phyloP scores from a whole-genome alignment of 371 early-diverging fungal species.

The Zopfochytrium polystomum region DNA sequence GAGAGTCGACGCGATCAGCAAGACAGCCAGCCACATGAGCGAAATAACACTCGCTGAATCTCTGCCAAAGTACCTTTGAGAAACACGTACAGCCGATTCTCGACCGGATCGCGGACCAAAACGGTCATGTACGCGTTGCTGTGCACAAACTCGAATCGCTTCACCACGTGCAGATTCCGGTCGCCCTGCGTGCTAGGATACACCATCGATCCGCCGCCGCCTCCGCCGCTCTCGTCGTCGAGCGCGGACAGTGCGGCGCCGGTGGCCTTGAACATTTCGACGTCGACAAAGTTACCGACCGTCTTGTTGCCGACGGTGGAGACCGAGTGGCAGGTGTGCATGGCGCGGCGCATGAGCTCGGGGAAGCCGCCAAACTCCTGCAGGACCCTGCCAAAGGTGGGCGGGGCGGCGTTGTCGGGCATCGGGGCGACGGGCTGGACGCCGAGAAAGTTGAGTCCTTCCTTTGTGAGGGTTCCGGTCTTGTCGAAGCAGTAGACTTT shows the following conservation, averaged over 20 bases:
- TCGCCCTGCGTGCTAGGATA: slow-evolving; percentile 20
- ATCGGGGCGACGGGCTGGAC: slow-evolving; percentile 32
- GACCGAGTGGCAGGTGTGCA: slow-evolving; percentile 82
- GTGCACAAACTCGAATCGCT: slow-evolving; percentile 84
- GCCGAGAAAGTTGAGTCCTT: slow-evolving; percentile 67
- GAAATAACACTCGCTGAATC: slow-evolving; percentile 49
- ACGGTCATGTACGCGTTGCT: slow-evolving; percentile 82
- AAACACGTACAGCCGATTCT: slow-evolving; percentile 57
- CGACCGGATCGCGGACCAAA: slow-evolving; percentile 51
- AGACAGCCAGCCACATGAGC: too few species aligned
- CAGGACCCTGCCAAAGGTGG: slow-evolving; percentile 33
- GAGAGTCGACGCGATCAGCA: not conserved
- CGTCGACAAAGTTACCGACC: slow-evolving; percentile 90
- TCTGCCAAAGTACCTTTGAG: slow-evolving; percentile 74
- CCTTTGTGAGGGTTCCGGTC: slow-evolving; percentile 74
- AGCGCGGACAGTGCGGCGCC: slow-evolving; percentile 41
- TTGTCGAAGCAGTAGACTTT: slow-evolving; percentile 94
- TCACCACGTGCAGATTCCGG: slow-evolving; percentile 41
- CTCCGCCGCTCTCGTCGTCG: slow-evolving; percentile 2
- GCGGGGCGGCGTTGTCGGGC: slow-evolving; percentile 6
- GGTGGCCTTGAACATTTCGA: slow-evolving; percentile 84
- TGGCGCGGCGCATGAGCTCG: slow-evolving; percentile 54
- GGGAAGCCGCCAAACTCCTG: slow-evolving; percentile 39
- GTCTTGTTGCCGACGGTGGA: slow-evolving; percentile 60
- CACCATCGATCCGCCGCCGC: slow-evolving; percentile 46